phyloP scores from a whole-genome alignment of 2,329 filamentous ascomycete genomes.

The Pseudogymnoascus sp. region DNA sequence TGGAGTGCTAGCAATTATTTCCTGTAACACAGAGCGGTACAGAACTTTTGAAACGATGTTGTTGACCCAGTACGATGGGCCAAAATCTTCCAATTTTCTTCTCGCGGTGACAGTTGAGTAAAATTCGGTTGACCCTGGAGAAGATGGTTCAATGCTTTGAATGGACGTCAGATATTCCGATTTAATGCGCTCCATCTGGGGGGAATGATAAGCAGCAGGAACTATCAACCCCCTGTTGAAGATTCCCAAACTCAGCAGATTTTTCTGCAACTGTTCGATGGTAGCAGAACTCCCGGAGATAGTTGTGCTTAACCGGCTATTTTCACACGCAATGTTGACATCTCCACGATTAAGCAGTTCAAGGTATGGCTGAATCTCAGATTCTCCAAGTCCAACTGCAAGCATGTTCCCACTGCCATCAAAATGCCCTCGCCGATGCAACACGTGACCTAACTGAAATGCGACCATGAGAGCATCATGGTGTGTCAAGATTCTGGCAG shows the following conservation, averaged over 20 bases:
- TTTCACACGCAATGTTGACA: conserved; percentile 31
- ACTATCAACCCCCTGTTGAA: conserved; percentile 27
- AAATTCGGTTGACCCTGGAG: neutral
- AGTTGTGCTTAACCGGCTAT: conserved; percentile 27
- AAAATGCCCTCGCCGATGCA: conserved; percentile 19
- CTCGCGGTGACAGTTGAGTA: conserved; percentile 15
- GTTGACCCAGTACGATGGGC: conserved; percentile 38
- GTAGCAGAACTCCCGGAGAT: conserved; percentile 25
- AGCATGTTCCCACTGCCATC: conserved; percentile 44
- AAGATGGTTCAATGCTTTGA: conserved; percentile 16
- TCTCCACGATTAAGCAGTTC: conserved; percentile 23
- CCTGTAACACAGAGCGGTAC: neutral
- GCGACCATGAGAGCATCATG: conserved; percentile 36
- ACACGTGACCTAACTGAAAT: conserved; percentile 32
- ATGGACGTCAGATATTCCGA: conserved; percentile 21
- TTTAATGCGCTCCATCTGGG: conserved; percentile 27
- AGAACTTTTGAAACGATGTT: conserved; percentile 33
- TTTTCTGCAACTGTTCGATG: conserved; percentile 23
- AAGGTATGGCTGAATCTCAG: conserved; percentile 27
- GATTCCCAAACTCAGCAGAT: conserved; percentile 23
- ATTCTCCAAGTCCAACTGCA: conserved; percentile 37
- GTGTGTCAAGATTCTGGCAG: conserved; percentile 31
- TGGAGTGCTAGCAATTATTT: neutral
- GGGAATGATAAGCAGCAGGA: conserved; percentile 29
- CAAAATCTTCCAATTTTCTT: conserved; percentile 22